Evolutionary conservation across 1,284 basidiomycete genomes (phyloP), one percentile per base, ranked within the genome.

Genomic region (Leucoagaricus sp.): DNA sequence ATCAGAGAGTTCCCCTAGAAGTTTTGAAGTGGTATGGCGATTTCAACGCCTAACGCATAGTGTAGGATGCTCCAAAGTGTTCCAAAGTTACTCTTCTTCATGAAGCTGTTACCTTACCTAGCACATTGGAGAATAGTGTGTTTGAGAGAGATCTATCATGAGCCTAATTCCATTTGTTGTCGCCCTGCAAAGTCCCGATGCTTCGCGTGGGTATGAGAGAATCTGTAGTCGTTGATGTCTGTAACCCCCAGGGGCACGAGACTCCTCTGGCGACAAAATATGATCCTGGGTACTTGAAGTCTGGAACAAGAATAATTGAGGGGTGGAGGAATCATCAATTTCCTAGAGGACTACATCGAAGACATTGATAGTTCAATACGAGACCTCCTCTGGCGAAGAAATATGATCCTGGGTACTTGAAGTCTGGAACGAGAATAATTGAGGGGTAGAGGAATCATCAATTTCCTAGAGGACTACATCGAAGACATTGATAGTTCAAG

Each of bases 81-180:
- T 29, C 33, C 31, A 5, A 42, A 33, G 17, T 4, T 31, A 28
- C 5, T 23, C 28, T 28, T 9, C 17, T 38, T 28, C 31, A 36
- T 45, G 51, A 38, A 53, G 44, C 23, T 21, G 28, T 53, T 53
- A 33, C 51, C 51, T 53, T 53, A 46, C 33, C 33, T 29, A 46
- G 17, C 25, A 38, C 12, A 21, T 26, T 38, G 51, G 51, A 42
- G 25, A 42, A 19, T 26, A 25, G 17, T n/a, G n/a, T n/a, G 17
- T 5, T 9, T 33, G 6, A 19, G 2, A 12, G 49, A 29, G 25
- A 51, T 29, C 36, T 51, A 29, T 3, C n/a, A n/a, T n/a, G n/a
- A n/a, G n/a, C n/a, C n/a, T n/a, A n/a, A n/a, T n/a, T n/a, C 6
- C 36, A 4, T 15, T 5, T 21, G 36, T 19, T 25, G 33, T 21